Conservation (phyloP, 176 grass and related monocot genomes). For the Canna indica region DNA sequence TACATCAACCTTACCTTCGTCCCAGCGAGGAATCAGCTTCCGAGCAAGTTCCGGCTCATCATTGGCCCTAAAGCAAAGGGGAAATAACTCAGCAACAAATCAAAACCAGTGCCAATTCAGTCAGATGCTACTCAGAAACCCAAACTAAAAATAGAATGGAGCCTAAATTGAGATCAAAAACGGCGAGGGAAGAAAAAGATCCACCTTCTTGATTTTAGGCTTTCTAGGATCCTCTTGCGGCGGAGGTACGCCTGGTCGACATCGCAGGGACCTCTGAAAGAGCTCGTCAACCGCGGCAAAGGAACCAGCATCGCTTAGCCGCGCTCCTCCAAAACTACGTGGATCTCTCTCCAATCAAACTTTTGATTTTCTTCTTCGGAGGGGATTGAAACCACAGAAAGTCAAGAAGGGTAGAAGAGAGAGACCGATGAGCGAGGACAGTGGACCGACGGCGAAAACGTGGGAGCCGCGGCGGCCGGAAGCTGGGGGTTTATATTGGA, state of each 20-base stretch:
- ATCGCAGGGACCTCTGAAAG: constrained; percentile 62
- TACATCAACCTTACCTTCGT: constrained; percentile 52
- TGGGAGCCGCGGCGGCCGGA: no score
- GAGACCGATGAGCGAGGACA: no score
- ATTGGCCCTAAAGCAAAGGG: constrained; percentile 31
- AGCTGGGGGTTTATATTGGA: no score
- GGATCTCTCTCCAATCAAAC: no score
- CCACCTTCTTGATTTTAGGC: constrained; percentile 53
- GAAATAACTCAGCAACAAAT: neutral
- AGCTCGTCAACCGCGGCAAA: constrained; percentile 72
- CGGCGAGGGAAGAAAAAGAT: neutral
- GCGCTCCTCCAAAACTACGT: no score
- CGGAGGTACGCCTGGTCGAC: constrained; percentile 78
- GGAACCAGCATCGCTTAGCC: constrained; percentile 44
- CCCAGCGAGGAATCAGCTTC: constrained; percentile 70
- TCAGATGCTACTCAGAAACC: neutral
- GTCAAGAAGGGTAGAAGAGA: no score
- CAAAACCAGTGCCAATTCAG: neutral
- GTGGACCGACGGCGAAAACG: no score
- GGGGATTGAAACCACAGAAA: no score
- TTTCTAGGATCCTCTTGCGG: constrained; percentile 67
- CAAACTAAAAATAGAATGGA: neutral
- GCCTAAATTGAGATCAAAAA: neutral
- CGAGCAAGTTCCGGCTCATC: constrained; percentile 70
- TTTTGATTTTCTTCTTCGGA: no score